Base-by-base conservation (phyloP, 2,329 filamentous ascomycete genomes). In the Ceratocystis eucalypticola region DNA sequence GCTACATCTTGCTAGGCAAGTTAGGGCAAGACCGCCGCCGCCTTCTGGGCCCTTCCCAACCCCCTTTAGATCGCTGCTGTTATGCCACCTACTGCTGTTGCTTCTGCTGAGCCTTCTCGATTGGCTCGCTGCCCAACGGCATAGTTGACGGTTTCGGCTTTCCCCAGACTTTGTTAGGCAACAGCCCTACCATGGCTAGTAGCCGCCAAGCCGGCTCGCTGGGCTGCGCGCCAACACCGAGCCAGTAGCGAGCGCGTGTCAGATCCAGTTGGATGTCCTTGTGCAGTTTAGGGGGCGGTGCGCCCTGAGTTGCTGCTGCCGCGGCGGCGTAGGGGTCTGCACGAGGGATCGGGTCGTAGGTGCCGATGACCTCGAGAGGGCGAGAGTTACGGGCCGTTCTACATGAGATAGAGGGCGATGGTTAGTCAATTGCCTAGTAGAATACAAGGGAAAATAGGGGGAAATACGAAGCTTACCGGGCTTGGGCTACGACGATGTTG, bases 401-500 rank as follows among this genome's bases (percentile, higher is more conserved):
- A 71, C 8, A n/a, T 44, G 57, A 10, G 25, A 46, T 50, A 63
- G 67, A 65, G 33, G n/a, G 44, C 37, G 48, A 65, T 44, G 53
- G 41, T 30, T 28, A 17, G 33, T 63, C 17, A 41, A 41, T 15
- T 30, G n/a, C 63, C 20, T 57, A 30, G 53, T 7, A 8, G 20
- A 25, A 45, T 25, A 53, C 2, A n/a, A 12, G 28, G 37, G 5
- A 0, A 5, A 15, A 57, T 8, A 61, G 53, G 17, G 61, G 48
- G 67, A 62, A 53, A 65, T 46, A 46, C n/a, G 15, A 53, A 37
- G 70, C 80, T 70, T 83, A 95, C 89, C 92, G 87, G 61, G 92
- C 92, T 73, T 97, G 93, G 17, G 91, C 84, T 70, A 99, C 89
- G 70, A 97, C 91, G 70, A 99, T 96, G 79, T 99, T 99, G 82